Percentiles rank a stretch among this genome's conserved stretches.
Evolutionary conservation across 2,329 filamentous ascomycete species (phyloP).

Genomic region (Ascocoryne sarcoides): DNA sequence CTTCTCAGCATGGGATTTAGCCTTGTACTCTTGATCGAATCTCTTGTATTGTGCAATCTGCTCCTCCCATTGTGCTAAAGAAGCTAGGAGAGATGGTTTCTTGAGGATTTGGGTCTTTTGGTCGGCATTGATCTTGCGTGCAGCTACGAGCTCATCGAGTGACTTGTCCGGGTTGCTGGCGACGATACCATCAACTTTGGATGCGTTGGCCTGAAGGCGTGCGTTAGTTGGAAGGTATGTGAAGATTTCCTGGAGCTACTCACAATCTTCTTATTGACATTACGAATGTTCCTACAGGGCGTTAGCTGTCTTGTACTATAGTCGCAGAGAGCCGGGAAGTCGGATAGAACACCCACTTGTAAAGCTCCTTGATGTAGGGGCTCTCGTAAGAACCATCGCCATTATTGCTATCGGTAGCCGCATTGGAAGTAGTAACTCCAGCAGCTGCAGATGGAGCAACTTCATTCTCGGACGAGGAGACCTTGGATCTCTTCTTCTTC

Average conservation of each 20-base stretch:
- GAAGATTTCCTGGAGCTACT: conserved; percentile 30
- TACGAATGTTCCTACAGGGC: conserved; percentile 70
- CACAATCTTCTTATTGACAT: conserved; percentile 90
- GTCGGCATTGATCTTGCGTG: conserved; percentile 70
- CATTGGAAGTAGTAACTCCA: conserved; percentile 41
- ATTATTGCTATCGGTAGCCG: conserved; percentile 25
- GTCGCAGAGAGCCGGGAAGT: background rate
- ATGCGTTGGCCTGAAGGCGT: conserved; percentile 50
- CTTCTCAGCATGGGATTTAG: conserved; percentile 49
- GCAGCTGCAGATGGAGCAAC: conserved; percentile 33
- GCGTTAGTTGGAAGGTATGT: conserved; percentile 11
- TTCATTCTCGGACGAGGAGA: conserved; percentile 46
- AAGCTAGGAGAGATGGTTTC: conserved; percentile 62
- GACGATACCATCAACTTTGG: conserved; percentile 63
- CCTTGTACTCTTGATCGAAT: conserved; percentile 63
- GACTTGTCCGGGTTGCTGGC: conserved; percentile 60
- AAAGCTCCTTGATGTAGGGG: conserved; percentile 75
- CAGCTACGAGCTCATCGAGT: conserved; percentile 62
- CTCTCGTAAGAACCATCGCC: conserved; percentile 58
- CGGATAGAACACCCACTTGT: conserved; percentile 64
- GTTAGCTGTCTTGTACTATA: conserved; percentile 1
- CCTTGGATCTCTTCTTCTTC: conserved; percentile 58
- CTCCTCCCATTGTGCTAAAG: conserved; percentile 63
- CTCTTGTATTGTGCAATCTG: conserved; percentile 68
- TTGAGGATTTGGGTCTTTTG: conserved; percentile 70